Evolutionary conservation across 371 early-diverging fungal genomes (phyloP).

Genomic region (Dipsacomyces acuminosporus): DNA sequence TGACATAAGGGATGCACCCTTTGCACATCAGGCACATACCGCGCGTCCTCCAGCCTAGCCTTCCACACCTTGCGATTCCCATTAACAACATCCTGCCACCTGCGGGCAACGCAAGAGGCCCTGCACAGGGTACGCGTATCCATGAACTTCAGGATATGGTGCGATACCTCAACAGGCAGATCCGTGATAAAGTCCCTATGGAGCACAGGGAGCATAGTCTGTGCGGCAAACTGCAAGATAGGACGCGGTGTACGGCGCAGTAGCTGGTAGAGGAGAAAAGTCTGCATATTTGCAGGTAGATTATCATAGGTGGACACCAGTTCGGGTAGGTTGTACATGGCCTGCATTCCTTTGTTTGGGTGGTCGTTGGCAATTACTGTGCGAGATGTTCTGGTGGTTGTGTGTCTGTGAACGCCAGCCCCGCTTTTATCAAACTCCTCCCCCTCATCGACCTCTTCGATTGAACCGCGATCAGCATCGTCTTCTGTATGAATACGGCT

Average conservation of each 20-base stretch:
- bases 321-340: constrained; percentile 30
- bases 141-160: constrained; percentile 70
- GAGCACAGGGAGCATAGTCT: constrained; percentile 69
- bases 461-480: no score
- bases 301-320: constrained; percentile 53
- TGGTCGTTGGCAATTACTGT: constrained; percentile 2
- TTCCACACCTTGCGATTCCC: constrained; percentile 64
- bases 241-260: constrained; percentile 62
- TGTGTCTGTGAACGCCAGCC: not conserved
- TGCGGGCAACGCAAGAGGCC: constrained; percentile 67
- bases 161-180: constrained; percentile 71
- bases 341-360: constrained; percentile 17
- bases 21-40: constrained; percentile 27
- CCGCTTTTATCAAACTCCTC: not conserved
- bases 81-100: constrained; percentile 74
- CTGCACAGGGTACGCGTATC: constrained; percentile 71
- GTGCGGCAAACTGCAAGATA: constrained; percentile 75
- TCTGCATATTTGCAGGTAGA: constrained; percentile 62
- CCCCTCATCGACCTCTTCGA: constrained; percentile 1
- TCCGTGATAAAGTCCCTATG: constrained; percentile 81
- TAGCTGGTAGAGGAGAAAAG: constrained; percentile 69
- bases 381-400: constrained; percentile 2
- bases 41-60: constrained; percentile 52
- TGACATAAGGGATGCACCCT: constrained; percentile 47
- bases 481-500: no score